phyloP scores from a whole-genome alignment of 139 green algal genomes.

The Eudorina sp. region DNA sequence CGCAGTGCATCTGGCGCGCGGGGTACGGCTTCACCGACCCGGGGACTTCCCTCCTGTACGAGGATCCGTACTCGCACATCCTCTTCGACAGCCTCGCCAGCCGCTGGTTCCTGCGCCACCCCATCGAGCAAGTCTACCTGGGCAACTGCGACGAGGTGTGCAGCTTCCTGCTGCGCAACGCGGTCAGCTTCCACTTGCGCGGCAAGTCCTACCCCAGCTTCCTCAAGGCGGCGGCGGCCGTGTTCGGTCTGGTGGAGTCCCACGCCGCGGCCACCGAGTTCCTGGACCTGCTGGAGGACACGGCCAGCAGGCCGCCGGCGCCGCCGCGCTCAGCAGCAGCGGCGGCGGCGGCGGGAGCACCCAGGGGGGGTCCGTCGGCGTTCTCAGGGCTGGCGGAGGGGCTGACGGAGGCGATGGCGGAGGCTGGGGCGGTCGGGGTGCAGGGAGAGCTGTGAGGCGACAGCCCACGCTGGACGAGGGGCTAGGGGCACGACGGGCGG shows the following conservation, averaged over 20 bases:
- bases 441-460: no score
- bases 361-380: no score
- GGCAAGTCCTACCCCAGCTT: constrained; percentile 22
- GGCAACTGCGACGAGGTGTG: constrained; percentile 21
- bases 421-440: no score
- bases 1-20: constrained; percentile 21
- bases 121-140: not conserved
- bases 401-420: no score
- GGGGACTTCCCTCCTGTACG: not conserved
- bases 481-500: no score
- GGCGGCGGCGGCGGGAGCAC: no score
- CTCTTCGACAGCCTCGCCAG: constrained; percentile 34
- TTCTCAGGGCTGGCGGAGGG: no score
- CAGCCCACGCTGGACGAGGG: no score
- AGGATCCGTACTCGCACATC: not conserved
- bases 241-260: constrained; percentile 19
- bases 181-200: constrained; percentile 22
- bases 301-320: not conserved
- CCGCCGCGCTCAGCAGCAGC: no score
- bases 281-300: constrained; percentile 21
- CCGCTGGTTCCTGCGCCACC: not conserved
- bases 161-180: not conserved
- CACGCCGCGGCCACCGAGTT: constrained; percentile 6
- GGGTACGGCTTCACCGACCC: constrained; percentile 36
- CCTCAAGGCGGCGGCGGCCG: not conserved